Evolutionary conservation across 352 stramenopile species (phyloP).

Genomic region (Phytophthora kernoviae): DNA sequence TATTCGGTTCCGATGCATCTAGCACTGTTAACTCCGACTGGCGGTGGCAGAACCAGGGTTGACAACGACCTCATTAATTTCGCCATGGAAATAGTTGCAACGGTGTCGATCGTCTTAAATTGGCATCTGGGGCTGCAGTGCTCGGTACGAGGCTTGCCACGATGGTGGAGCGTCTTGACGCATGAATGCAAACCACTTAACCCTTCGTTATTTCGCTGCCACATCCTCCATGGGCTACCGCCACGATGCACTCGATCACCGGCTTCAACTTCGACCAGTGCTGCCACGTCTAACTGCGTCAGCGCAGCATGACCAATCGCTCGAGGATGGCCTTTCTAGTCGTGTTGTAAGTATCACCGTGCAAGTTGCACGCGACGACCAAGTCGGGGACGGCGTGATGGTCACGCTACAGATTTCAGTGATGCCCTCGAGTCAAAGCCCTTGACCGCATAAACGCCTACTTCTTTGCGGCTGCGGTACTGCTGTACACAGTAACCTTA

Average conservation of each 20-base stretch:
- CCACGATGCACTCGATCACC: neutral
- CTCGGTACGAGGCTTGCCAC: no score
- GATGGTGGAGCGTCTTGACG: no score
- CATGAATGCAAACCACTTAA: neutral
- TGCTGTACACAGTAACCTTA: no score
- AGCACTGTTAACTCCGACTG: neutral
- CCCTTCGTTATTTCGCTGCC: no score
- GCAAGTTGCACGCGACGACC: neutral
- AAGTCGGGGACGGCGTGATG: neutral
- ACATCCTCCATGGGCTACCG: no score
- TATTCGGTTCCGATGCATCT: constrained; percentile 1
- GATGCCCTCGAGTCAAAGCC: neutral
- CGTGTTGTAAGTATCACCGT: neutral
- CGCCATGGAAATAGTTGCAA: no score
- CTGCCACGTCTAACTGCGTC: constrained; percentile 25
- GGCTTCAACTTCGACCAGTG: neutral
- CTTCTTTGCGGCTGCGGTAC: no score
- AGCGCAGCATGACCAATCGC: constrained; percentile 21
- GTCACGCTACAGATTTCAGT: neutral
- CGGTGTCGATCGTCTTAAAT: no score
- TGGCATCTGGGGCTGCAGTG: no score
- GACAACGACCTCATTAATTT: no score
- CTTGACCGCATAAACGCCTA: no score
- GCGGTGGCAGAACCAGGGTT: neutral
- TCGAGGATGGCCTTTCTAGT: constrained; percentile 11